Conservation (phyloP, 345 rosid species). For the Brassica carinata region DNA sequence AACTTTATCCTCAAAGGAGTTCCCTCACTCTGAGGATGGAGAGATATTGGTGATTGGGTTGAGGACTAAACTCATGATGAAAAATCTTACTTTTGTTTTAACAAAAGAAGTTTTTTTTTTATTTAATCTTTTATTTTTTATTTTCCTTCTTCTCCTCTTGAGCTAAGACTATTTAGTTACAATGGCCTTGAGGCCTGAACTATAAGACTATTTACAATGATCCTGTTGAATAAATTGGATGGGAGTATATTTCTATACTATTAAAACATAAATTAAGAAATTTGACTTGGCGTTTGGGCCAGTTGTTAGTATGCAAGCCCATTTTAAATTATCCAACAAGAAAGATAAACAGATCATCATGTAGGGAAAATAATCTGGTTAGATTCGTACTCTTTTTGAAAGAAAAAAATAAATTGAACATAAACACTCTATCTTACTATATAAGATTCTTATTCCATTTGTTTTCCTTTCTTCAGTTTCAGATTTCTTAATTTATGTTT, state of each 20-base stretch:
- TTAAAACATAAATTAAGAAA: background rate
- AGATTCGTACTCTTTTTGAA: background rate
- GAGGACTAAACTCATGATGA: slow-evolving; percentile 33
- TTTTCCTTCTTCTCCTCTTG: too few relatives aligned
- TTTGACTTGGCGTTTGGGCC: background rate
- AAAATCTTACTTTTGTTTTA: slow-evolving; percentile 33
- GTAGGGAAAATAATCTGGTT: background rate
- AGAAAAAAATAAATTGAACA: background rate
- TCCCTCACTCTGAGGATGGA: background rate
- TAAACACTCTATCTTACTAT: background rate
- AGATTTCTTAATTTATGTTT: background rate
- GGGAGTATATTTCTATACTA: too few relatives aligned
- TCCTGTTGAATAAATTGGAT: too few relatives aligned
- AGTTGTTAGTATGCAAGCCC: background rate
- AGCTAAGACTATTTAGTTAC: too few relatives aligned
- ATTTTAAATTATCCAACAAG: background rate
- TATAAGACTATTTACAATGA: too few relatives aligned
- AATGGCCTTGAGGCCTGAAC: too few relatives aligned
- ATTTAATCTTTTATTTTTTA: too few relatives aligned
- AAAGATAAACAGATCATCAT: background rate
- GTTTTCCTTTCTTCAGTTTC: background rate
- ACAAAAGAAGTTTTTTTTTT: background rate
- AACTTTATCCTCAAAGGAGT: slow-evolving; percentile 3
- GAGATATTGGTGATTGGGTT: slow-evolving; percentile 25
- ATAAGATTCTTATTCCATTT: background rate